Percentiles rank a stretch among this genome's conserved stretches.
Evolutionary conservation across 1,284 basidiomycete genomes (phyloP).

Genomic region (Phlebopus sp.): DNA sequence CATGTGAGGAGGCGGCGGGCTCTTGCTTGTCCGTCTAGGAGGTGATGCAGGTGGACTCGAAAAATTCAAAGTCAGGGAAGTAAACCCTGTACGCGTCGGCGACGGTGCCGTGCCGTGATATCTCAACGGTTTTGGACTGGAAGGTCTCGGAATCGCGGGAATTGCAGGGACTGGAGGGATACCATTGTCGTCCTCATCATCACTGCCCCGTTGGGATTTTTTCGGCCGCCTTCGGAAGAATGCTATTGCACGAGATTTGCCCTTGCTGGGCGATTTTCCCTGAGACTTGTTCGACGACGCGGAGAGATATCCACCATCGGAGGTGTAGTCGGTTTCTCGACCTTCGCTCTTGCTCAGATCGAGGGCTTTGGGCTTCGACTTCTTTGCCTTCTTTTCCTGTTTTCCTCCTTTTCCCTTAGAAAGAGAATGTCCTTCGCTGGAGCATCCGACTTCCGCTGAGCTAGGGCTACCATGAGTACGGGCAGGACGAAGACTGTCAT

Average conservation of each 20-base stretch:
- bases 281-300: conserved; percentile 33
- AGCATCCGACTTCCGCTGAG: conserved; percentile 24
- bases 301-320: conserved; percentile 32
- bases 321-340: conserved; percentile 22
- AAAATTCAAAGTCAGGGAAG: conserved; percentile 23
- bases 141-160: conserved; percentile 24
- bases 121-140: conserved; percentile 27
- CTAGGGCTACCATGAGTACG: conserved; percentile 13
- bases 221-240: conserved; percentile 32
- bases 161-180: conserved; percentile 31
- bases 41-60: conserved; percentile 20
- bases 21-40: conserved; percentile 20
- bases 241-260: conserved; percentile 32
- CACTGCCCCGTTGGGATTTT: conserved; percentile 22
- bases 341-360: conserved; percentile 19
- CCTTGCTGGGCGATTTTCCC: conserved; percentile 24
- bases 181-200: conserved; percentile 28
- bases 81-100: conserved; percentile 26
- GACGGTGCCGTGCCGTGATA: conserved; percentile 23
- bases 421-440: conserved; percentile 33
- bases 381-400: conserved; percentile 17
- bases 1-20: conserved; percentile 23
- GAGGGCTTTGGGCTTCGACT: conserved; percentile 17
- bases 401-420: conserved; percentile 23
- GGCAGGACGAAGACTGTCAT: conserved; percentile 13